phyloP scores from a whole-genome alignment of 805 yeast genomes.

The Kuraishia molischiana region DNA sequence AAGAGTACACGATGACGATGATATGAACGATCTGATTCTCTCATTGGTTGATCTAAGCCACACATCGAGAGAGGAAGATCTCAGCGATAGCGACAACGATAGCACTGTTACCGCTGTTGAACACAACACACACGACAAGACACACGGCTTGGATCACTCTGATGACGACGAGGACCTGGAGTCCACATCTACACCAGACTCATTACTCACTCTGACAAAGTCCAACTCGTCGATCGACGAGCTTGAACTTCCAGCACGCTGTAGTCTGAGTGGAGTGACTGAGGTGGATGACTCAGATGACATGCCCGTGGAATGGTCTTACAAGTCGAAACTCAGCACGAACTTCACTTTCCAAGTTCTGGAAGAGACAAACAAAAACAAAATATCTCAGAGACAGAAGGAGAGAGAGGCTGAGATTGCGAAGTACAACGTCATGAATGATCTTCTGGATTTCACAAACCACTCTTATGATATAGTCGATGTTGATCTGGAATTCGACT shows the following conservation, averaged over 20 bases:
- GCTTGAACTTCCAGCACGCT: not conserved
- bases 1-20: slow-evolving; percentile 20
- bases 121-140: not conserved
- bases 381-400: slow-evolving; percentile 3
- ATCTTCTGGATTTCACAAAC: slow-evolving; percentile 6
- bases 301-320: not conserved
- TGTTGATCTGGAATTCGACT: slow-evolving; percentile 1
- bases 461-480: slow-evolving; percentile 1
- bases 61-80: slow-evolving; percentile 6
- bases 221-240: slow-evolving; percentile 10
- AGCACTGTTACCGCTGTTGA: not conserved
- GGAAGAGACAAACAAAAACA: not conserved
- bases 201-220: slow-evolving; percentile 9
- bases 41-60: slow-evolving; percentile 23
- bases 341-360: not conserved
- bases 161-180: slow-evolving; percentile 6
- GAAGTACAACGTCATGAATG: slow-evolving; percentile 7
- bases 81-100: not conserved
- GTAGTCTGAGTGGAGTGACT: not conserved
- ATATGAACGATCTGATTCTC: slow-evolving; percentile 23
- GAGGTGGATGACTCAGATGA: not conserved
- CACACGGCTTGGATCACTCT: not conserved
- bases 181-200: slow-evolving; percentile 8
- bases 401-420: slow-evolving; percentile 7
- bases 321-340: not conserved